Conservation (phyloP, 768 basidiomycete species). For the Podaxis sp. region DNA sequence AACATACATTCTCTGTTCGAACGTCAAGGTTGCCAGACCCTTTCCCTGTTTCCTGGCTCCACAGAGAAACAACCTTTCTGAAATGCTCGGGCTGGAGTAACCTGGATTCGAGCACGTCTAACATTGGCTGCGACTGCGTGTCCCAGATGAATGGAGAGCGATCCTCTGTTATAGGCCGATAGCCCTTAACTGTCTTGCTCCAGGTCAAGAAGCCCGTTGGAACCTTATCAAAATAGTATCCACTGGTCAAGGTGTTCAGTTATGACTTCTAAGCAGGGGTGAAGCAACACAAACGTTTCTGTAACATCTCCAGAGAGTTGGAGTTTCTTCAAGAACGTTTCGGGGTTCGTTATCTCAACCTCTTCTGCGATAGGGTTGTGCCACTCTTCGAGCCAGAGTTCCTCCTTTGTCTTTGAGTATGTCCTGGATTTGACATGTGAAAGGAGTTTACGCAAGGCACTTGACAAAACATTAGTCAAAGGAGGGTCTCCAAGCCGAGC, state of each 20-base stretch:
- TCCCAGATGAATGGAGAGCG: slow-evolving; percentile 53
- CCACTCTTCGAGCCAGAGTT: slow-evolving; percentile 78
- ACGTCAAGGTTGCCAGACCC: slow-evolving; percentile 52
- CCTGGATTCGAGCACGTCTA: slow-evolving; percentile 51
- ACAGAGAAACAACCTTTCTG: slow-evolving; percentile 57
- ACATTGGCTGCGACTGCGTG: slow-evolving; percentile 41
- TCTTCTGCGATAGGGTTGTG: slow-evolving; percentile 54
- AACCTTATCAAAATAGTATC: slow-evolving; percentile 70
- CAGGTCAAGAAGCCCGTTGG: slow-evolving; percentile 79
- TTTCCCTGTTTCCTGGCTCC: slow-evolving; percentile 80
- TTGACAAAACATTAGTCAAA: slow-evolving; percentile 1
- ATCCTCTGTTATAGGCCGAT: slow-evolving; percentile 40
- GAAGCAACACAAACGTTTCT: slow-evolving; percentile 31
- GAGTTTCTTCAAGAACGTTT: slow-evolving; percentile 49
- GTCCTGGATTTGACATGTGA: slow-evolving; percentile 48
- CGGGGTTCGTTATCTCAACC: slow-evolving; percentile 46
- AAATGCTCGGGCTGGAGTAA: slow-evolving; percentile 59
- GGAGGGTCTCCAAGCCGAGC: background rate
- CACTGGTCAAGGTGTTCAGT: slow-evolving; percentile 25
- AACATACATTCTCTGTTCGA: slow-evolving; percentile 47
- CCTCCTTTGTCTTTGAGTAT: slow-evolving; percentile 66
- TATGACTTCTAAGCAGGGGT: slow-evolving; percentile 1
- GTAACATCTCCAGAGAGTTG: slow-evolving; percentile 29
- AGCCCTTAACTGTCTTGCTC: slow-evolving; percentile 63
- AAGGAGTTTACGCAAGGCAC: slow-evolving; percentile 16